phyloP scores from a whole-genome alignment of 208 protist species.

The Phytomonas sp. region DNA sequence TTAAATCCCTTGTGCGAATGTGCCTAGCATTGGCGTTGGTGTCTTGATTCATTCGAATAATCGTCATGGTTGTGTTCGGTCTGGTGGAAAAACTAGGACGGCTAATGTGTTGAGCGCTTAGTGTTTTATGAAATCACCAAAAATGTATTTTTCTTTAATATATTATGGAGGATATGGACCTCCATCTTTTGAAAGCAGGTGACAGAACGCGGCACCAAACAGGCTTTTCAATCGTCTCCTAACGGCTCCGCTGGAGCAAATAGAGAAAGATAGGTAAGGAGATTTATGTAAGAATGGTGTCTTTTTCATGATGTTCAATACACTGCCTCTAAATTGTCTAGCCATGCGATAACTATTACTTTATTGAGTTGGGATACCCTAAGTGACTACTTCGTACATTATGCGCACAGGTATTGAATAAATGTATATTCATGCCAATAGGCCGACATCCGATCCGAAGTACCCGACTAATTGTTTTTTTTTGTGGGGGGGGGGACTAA shows the following conservation, averaged over 20 bases:
- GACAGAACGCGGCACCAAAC: background rate
- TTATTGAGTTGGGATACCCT: no score
- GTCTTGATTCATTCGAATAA: background rate
- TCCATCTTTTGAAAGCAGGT: background rate
- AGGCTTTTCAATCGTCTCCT: background rate
- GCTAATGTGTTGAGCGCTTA: background rate
- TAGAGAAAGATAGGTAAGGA: no score
- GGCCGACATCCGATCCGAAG: background rate
- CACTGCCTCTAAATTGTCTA: no score
- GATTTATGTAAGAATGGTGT: no score
- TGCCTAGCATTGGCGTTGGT: background rate
- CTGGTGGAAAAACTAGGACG: background rate
- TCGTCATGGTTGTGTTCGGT: background rate
- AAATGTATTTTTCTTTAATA: background rate
- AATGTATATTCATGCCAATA: background rate
- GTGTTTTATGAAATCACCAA: background rate
- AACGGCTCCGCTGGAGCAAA: no score
- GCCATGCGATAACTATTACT: no score
- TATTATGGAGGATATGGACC: background rate
- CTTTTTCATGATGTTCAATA: no score
- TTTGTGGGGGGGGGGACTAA: background rate
- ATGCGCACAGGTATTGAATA: background rate
- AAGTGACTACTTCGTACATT: background rate
- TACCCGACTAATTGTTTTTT: background rate
- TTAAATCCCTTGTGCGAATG: background rate